Conservation (phyloP, 2,329 filamentous ascomycete genomes). For the Scytalidium lignicola region DNA sequence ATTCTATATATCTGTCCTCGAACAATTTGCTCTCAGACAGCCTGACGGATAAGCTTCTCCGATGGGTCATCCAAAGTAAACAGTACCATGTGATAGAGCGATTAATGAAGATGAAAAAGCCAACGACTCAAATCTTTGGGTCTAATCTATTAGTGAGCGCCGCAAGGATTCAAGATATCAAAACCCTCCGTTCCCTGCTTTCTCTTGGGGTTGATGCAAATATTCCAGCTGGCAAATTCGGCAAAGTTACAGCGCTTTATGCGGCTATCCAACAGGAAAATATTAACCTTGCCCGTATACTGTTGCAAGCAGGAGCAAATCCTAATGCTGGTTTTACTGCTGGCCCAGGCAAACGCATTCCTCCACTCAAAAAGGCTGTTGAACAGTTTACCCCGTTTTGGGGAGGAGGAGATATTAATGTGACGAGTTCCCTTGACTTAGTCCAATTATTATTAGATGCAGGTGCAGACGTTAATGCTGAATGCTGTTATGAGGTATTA, state of each 20-base stretch:
- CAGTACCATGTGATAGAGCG: constrained; percentile 9
- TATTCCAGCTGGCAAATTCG: constrained; percentile 2
- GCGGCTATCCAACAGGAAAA: not conserved
- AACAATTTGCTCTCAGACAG: constrained; percentile 10
- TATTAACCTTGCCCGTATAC: constrained; percentile 5
- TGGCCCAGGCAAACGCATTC: not conserved
- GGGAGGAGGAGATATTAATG: no score
- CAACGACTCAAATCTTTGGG: constrained; percentile 13
- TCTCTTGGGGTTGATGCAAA: constrained; percentile 11
- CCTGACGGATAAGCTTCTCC: constrained; percentile 12
- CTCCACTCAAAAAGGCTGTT: constrained; percentile 11
- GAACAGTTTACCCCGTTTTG: no score
- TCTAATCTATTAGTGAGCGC: constrained; percentile 12
- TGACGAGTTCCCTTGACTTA: constrained; percentile 7
- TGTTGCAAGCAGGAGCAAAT: constrained; percentile 10
- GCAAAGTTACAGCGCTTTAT: constrained; percentile 9
- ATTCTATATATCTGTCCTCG: constrained; percentile 14
- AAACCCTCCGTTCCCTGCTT: constrained; percentile 7
- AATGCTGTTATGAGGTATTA: not conserved
- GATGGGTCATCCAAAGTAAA: constrained; percentile 11
- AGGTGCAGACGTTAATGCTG: constrained; percentile 8
- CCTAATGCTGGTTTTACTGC: constrained; percentile 2
- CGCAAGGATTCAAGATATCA: constrained; percentile 3
- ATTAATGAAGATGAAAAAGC: constrained; percentile 11
- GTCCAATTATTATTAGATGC: constrained; percentile 11